Evolutionary conservation across 345 rosid genomes (phyloP).

Genomic region (Hibiscus mutabilis): DNA sequence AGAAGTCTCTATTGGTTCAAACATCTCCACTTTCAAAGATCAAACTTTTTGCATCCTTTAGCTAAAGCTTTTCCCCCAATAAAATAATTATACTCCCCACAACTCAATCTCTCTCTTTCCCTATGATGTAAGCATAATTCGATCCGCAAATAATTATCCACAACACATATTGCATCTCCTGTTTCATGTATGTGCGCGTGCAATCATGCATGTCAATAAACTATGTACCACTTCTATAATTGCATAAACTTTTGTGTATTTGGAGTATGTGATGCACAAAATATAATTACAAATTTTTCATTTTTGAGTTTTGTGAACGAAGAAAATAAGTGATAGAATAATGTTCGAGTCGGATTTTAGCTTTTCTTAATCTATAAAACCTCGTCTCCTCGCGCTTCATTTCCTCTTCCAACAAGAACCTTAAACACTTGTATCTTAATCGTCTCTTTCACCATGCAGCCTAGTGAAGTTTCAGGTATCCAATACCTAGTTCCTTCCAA

Average conservation of each 20-base stretch:
- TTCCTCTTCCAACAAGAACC: slow-evolving; percentile 20
- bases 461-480: slow-evolving; percentile 46
- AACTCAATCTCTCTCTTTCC: slow-evolving; percentile 18
- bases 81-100: slow-evolving; percentile 54
- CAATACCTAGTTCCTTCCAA: slow-evolving; percentile 31
- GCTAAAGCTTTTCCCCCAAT: slow-evolving; percentile 28
- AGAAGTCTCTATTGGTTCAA: background rate
- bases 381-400: slow-evolving; percentile 23
- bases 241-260: slow-evolving; percentile 4
- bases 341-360: slow-evolving; percentile 22
- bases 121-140: slow-evolving; percentile 45
- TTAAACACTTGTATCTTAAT: background rate
- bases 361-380: slow-evolving; percentile 42
- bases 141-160: slow-evolving; percentile 49
- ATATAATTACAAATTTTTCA: too few relatives aligned
- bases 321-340: too few relatives aligned
- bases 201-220: slow-evolving; percentile 19
- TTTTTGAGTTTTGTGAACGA: background rate
- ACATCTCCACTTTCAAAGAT: slow-evolving; percentile 30
- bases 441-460: slow-evolving; percentile 20
- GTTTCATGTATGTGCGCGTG: slow-evolving; percentile 15
- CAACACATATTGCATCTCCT: slow-evolving; percentile 18
- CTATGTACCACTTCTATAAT: slow-evolving; percentile 5
- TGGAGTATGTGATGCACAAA: background rate
- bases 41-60: slow-evolving; percentile 34